A percentile compares a stretch with the other conserved stretches of the same genome.
These are phyloP conservation scores for Mrakia hoshinonis DNA, from an alignment of 768 basidiomycete species.

Conservation along the genomic window DNA sequence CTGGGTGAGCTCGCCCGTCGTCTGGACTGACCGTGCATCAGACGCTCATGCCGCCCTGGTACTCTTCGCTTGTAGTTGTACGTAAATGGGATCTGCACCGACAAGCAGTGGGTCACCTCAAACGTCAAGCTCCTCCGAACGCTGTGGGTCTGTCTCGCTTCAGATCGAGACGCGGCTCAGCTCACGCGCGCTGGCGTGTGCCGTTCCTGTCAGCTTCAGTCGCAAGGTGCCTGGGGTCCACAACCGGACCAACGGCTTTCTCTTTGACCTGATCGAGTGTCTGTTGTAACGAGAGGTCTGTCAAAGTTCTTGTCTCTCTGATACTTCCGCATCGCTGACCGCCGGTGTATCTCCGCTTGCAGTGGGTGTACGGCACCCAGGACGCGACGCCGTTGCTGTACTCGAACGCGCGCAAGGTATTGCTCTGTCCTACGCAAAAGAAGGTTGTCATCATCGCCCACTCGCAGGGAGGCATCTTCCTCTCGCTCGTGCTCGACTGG, in stretches of 20 bases:
- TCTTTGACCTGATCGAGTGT: slow-evolving; percentile 36
- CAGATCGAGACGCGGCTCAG: no score
- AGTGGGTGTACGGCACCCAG: not conserved
- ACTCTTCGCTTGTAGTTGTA: not conserved
- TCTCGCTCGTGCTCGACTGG: slow-evolving; percentile 17
- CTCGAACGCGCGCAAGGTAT: slow-evolving; percentile 25
- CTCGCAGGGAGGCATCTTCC: slow-evolving; percentile 36
- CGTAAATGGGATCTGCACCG: slow-evolving; percentile 13
- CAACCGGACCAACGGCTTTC: slow-evolving; percentile 35
- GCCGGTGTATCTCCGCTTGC: not conserved
- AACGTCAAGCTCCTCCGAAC: not conserved
- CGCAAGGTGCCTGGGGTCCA: slow-evolving; percentile 33
- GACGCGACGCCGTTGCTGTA: not conserved
- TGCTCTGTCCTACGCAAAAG: slow-evolving; percentile 30
- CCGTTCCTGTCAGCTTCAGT: slow-evolving; percentile 26
- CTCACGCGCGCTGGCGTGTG: not conserved
- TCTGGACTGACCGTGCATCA: no score
- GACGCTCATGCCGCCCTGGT: not conserved
- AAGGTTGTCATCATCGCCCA: slow-evolving; percentile 36
- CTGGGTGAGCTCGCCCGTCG: slow-evolving; percentile 11
- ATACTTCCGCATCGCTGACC: slow-evolving; percentile 4
- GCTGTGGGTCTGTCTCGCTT: not conserved
- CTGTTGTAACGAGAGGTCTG: slow-evolving; percentile 34
- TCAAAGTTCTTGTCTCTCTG: not conserved
- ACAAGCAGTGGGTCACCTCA: not conserved